A percentile compares a stretch with the other conserved stretches of the same genome.
Evolutionary conservation across 768 basidiomycete genomes (phyloP).

Genomic region (Tremella yokohamensis): DNA sequence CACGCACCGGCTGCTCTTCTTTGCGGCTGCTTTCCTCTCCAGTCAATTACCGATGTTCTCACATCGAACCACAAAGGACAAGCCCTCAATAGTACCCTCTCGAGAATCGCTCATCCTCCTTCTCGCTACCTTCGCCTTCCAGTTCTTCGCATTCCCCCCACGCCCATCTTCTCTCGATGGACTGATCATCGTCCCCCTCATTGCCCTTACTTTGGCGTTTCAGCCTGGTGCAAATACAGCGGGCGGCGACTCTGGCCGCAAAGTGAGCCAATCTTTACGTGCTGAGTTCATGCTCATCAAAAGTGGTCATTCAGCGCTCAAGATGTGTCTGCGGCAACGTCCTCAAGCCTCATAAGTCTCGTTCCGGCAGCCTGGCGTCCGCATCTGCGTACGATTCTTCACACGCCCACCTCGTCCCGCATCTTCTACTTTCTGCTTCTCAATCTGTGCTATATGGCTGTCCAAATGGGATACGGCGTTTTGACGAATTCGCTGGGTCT

Average conservation of each 20-base stretch:
- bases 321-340: not conserved
- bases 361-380: slow-evolving; percentile 47
- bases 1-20: slow-evolving; percentile 13
- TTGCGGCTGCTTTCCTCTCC: slow-evolving; percentile 21
- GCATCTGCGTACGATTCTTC: slow-evolving; percentile 84
- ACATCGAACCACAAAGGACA: slow-evolving; percentile 9
- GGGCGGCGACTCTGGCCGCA: not conserved
- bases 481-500: slow-evolving; percentile 96
- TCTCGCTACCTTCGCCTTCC: slow-evolving; percentile 24
- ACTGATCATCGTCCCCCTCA: slow-evolving; percentile 28
- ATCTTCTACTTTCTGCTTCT: slow-evolving; percentile 96
- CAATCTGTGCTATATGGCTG: slow-evolving; percentile 91
- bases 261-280: not conserved
- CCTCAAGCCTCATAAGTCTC: slow-evolving; percentile 21
- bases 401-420: slow-evolving; percentile 85
- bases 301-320: not conserved
- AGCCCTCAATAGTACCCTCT: slow-evolving; percentile 10
- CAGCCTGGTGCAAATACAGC: not conserved
- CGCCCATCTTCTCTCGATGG: slow-evolving; percentile 23
- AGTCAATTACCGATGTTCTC: slow-evolving; percentile 24
- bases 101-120: slow-evolving; percentile 28
- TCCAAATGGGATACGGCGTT: slow-evolving; percentile 83
- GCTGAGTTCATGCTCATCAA: not conserved
- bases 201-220: slow-evolving; percentile 10
- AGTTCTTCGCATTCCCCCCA: slow-evolving; percentile 39